phyloP scores from a whole-genome alignment of 768 basidiomycete genomes.

The Mycena amicta region DNA sequence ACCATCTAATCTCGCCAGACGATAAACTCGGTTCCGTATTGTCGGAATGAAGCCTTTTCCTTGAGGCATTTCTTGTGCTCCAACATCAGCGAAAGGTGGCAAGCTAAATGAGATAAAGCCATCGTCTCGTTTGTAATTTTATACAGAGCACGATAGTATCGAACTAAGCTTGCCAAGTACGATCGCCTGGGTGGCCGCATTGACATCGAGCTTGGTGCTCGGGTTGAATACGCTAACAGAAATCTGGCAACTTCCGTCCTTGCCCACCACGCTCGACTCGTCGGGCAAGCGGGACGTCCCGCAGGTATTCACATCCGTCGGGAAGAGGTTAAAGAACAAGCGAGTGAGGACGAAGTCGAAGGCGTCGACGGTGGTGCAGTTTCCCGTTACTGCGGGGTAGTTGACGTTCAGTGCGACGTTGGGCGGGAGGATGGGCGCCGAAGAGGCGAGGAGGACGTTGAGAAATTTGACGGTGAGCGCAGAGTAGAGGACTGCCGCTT shows the following conservation, averaged over 20 bases:
- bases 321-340: slow-evolving; percentile 31
- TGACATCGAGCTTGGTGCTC: slow-evolving; percentile 44
- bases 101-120: too few species aligned
- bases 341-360: slow-evolving; percentile 51
- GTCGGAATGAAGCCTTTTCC: too few species aligned
- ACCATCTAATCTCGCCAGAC: too few species aligned
- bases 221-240: slow-evolving; percentile 52
- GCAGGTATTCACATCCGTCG: slow-evolving; percentile 47
- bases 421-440: slow-evolving; percentile 41
- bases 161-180: slow-evolving; percentile 39
- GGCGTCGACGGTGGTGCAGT: slow-evolving; percentile 38
- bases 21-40: too few species aligned
- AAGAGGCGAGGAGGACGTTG: slow-evolving; percentile 31
- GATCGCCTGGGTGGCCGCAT: slow-evolving; percentile 40
- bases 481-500: slow-evolving; percentile 46
- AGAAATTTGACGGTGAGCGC: slow-evolving; percentile 44
- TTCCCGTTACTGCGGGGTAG: slow-evolving; percentile 39
- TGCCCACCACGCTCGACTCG: slow-evolving; percentile 42
- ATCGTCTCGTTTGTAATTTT: too few species aligned
- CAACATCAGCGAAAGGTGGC: too few species aligned
- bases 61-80: too few species aligned
- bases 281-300: slow-evolving; percentile 44
- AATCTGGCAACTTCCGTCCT: slow-evolving; percentile 41
- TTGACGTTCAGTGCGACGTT: slow-evolving; percentile 54
- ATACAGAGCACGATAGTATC: slow-evolving; percentile 33